A percentile compares a stretch with the other conserved stretches of the same genome.
Evolutionary conservation across 805 yeast genomes (phyloP).

Genomic region (Saccharomycopsis fermentans): DNA sequence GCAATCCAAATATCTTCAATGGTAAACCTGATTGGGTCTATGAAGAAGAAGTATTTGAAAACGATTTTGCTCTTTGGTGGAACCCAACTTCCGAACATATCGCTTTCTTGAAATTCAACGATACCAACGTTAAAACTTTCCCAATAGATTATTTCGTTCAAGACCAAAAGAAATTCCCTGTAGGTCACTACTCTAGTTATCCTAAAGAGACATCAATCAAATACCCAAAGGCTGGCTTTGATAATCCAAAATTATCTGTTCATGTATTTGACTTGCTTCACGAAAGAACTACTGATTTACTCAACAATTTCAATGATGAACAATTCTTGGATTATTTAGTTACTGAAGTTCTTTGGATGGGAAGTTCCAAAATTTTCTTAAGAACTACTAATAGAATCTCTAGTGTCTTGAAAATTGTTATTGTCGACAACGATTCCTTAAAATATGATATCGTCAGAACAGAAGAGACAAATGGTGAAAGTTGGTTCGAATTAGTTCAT

Average conservation of each 20-base stretch:
- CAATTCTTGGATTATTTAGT: conserved; percentile 38
- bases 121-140: conserved; percentile 48
- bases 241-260: conserved; percentile 46
- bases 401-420: conserved; percentile 48
- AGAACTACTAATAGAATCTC: conserved; percentile 58
- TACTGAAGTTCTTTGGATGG: conserved; percentile 67
- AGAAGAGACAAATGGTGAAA: conserved; percentile 31
- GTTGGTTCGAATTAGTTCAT: conserved; percentile 75
- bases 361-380: conserved; percentile 39
- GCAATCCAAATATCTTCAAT: conserved; percentile 41
- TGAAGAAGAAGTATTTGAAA: conserved; percentile 64
- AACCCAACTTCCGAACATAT: conserved; percentile 48
- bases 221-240: conserved; percentile 67
- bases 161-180: conserved; percentile 23
- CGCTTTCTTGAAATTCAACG: conserved; percentile 48
- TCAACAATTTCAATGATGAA: conserved; percentile 31
- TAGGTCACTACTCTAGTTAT: conserved; percentile 28
- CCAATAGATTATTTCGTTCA: conserved; percentile 5
- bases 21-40: conserved; percentile 81
- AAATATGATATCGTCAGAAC: conserved; percentile 36
- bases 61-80: conserved; percentile 65
- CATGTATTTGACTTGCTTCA: conserved; percentile 31
- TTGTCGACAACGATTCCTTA: conserved; percentile 36
- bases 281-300: conserved; percentile 30
- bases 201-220: conserved; percentile 38